These are phyloP conservation scores for Naumovozyma castellii DNA, from an alignment of 805 yeast genomes.

Conservation along the genomic window DNA sequence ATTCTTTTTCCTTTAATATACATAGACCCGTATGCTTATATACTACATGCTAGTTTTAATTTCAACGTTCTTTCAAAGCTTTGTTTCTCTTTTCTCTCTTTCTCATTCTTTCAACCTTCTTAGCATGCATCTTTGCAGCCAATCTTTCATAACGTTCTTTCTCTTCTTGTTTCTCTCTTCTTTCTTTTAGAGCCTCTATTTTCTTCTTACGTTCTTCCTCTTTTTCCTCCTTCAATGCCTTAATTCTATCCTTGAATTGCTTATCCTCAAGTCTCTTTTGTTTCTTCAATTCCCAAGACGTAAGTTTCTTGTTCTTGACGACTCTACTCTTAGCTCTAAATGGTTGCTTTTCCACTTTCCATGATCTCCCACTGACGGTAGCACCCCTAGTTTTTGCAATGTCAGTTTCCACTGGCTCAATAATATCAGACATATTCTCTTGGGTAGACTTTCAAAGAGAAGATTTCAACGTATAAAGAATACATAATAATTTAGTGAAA, in stretches of 20 bases:
- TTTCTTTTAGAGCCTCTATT: conserved; percentile 53
- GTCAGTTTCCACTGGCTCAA: conserved; percentile 2
- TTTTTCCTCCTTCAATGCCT: conserved; percentile 72
- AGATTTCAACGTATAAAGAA: too few relatives aligned
- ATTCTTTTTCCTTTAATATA: too few relatives aligned
- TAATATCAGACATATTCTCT: neutral
- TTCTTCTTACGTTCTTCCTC: conserved; percentile 45
- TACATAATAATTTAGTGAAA: neutral
- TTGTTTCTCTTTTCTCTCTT: conserved; percentile 93
- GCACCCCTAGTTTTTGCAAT: conserved; percentile 33
- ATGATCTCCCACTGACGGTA: conserved; percentile 56
- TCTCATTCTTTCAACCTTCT: conserved; percentile 82
- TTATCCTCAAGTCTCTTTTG: conserved; percentile 56
- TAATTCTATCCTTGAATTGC: conserved; percentile 58
- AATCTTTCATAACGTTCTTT: conserved; percentile 76
- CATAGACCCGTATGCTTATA: too few relatives aligned
- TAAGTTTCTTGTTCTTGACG: conserved; percentile 35
- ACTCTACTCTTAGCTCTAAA: conserved; percentile 56
- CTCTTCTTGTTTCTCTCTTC: conserved; percentile 75
- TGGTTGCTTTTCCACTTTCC: conserved; percentile 63
- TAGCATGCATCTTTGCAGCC: conserved; percentile 82
- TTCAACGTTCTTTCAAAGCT: conserved; percentile 75
- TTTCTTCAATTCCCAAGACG: conserved; percentile 58
- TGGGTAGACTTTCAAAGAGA: too few relatives aligned
- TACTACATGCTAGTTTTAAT: too few relatives aligned